A percentile compares a stretch with the other conserved stretches of the same genome.
Conservation (phyloP, 306 rosid species). For the Phaseolus lunatus region DNA sequence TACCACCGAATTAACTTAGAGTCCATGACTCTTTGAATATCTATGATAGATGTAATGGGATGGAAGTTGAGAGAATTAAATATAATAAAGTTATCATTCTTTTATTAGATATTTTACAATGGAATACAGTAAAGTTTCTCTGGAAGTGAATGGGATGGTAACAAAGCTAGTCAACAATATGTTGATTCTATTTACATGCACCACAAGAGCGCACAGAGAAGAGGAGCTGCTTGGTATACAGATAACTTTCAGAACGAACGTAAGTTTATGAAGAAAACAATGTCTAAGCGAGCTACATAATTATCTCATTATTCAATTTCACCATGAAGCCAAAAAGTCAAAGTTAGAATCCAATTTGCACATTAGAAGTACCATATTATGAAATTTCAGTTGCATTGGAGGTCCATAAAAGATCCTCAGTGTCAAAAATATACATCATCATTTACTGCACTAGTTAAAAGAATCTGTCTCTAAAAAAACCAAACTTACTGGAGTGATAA, state of each 20-base stretch:
- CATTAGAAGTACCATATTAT: constrained; percentile 8
- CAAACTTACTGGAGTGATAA: constrained; percentile 84
- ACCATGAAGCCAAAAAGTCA: not conserved
- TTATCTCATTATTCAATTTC: not conserved
- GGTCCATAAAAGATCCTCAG: constrained; percentile 5
- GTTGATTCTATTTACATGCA: not conserved
- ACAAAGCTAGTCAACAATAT: not conserved
- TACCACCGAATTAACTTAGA: too few species aligned
- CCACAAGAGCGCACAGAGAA: not conserved
- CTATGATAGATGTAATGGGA: too few species aligned
- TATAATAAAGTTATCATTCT: not conserved
- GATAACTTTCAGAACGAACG: not conserved
- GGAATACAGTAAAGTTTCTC: not conserved
- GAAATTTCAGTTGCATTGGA: constrained; percentile 1
- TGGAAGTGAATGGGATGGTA: not conserved
- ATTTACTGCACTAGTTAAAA: constrained; percentile 17
- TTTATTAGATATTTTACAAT: not conserved
- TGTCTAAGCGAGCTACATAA: not conserved
- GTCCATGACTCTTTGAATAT: too few species aligned
- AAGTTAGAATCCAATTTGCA: not conserved
- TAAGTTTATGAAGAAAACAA: not conserved
- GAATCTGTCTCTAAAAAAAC: not conserved
- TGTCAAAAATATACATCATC: constrained; percentile 16
- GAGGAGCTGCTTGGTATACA: not conserved
- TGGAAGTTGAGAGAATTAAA: not conserved